Conservation (phyloP, 148 eudicot genomes). For the Heliamphora exappendiculata region DNA sequence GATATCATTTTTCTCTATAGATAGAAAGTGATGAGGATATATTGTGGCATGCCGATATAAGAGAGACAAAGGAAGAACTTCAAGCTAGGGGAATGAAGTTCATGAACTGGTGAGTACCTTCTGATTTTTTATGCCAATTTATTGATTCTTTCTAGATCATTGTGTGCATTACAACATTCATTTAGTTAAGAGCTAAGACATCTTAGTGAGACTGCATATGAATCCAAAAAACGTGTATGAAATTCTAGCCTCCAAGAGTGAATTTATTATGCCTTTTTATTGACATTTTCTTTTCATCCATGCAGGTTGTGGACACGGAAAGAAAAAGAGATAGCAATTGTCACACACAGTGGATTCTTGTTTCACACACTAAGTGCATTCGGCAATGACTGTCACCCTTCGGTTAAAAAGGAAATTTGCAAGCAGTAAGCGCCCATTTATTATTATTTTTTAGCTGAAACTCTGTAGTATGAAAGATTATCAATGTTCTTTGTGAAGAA, state of each 20-base stretch:
- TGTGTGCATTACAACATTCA: background rate
- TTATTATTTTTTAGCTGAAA: background rate
- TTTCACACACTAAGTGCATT: conserved; percentile 55
- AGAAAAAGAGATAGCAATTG: conserved; percentile 92
- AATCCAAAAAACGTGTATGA: background rate
- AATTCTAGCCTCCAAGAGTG: background rate
- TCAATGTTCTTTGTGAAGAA: background rate
- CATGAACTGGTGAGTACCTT: conserved; percentile 58
- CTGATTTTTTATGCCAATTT: background rate
- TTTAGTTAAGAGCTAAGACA: background rate
- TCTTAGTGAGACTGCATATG: background rate
- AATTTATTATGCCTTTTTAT: background rate
- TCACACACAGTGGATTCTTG: conserved; percentile 90
- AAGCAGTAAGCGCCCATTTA: conserved; percentile 47
- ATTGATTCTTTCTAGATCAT: conserved; percentile 3
- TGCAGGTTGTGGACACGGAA: conserved; percentile 70
- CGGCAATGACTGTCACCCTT: conserved; percentile 66
- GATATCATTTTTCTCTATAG: conserved; percentile 28
- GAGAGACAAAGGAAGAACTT: conserved; percentile 83
- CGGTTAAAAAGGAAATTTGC: conserved; percentile 61
- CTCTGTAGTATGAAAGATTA: background rate
- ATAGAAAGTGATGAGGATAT: conserved; percentile 82
- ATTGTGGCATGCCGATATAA: conserved; percentile 68
- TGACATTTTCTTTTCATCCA: conserved; percentile 12
- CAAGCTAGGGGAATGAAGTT: conserved; percentile 77